These are phyloP conservation scores for Microcyclospora pomicola DNA, from an alignment of 2,329 filamentous ascomycete species.

Conservation along the genomic window DNA sequence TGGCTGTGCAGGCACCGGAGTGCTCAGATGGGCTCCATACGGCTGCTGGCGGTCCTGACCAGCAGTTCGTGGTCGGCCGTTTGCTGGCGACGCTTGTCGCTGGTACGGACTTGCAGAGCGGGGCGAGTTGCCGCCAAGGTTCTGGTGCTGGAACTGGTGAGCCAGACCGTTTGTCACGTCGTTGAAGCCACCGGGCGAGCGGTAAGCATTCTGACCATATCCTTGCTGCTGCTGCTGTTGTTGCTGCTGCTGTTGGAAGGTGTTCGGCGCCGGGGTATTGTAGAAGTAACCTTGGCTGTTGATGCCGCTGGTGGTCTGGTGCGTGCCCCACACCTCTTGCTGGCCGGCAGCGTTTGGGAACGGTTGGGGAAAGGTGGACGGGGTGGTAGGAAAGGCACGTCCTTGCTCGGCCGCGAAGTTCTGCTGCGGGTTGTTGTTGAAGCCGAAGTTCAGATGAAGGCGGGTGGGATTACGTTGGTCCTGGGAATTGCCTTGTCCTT, in stretches of 20 bases:
- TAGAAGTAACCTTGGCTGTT: conserved; percentile 37
- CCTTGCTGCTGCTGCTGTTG: conserved; percentile 34
- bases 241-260: conserved; percentile 6
- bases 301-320: conserved; percentile 28
- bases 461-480: conserved; percentile 25
- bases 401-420: conserved; percentile 31
- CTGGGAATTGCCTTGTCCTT: conserved; percentile 9
- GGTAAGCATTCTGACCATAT: conserved; percentile 34
- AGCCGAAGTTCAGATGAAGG: conserved; percentile 40
- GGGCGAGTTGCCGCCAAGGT: conserved; percentile 51
- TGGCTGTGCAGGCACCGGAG: conserved; percentile 43
- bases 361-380: conserved; percentile 90
- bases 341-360: conserved; percentile 47
- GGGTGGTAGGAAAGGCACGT: conserved; percentile 51
- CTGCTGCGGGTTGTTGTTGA: conserved; percentile 26
- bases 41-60: conserved; percentile 48
- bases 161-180: conserved; percentile 84
- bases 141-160: conserved; percentile 95
- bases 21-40: conserved; percentile 53
- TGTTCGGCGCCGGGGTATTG: conserved; percentile 31
- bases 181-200: conserved; percentile 48
- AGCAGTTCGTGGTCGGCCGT: conserved; percentile 63
- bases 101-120: conserved; percentile 55
- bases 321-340: conserved; percentile 46
- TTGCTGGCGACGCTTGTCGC: conserved; percentile 51